Base-by-base conservation (phyloP, 1,139 yeast species). In the Saccharomycopsis crataegensis region DNA sequence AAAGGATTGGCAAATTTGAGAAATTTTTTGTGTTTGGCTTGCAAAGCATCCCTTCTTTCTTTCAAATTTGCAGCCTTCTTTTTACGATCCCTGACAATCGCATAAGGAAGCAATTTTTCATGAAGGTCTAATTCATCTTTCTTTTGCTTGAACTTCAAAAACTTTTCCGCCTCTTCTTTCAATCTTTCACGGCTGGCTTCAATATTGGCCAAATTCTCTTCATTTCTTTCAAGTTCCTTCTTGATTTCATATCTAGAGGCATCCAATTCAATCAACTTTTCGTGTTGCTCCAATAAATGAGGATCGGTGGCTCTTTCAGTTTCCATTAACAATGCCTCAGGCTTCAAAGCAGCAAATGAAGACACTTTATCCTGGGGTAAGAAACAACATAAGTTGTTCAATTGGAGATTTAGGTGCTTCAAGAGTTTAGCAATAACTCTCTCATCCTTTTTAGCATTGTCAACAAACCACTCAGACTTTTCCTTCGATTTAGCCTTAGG, bases 301-400 rank as follows among this genome's bases (percentile, higher is more conserved):
- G 82, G 80, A 54, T 81, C 73, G 43, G 90, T 78, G 0, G 97
- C 90, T 54, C 95, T 73, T 64, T 90, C 89, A 0, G 96, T 88
- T 62, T 88, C 96, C 38, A 75, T 64, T 9, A 94, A 72, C 9
- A 93, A 70, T 59, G 82, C 82, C 58, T 86, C 91, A 0, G 96
- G 87, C 14, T 87, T 78, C 58, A 89, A 70, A 6, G 84, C 80
- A 0, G 98, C 96, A 71, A 94, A 94, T 60, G 89, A 91, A 1
- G 96, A 93, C 8, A 93, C 99, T 59, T 95, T 76, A 62, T 93
- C 99, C 65, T 94, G 99, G 0, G 99, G 96, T 52, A 94, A 70
- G 64, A 94, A 94, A 65, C 93, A 98, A 64, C 99, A 93, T 55
- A 93, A 73, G 63, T 91, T 94, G 65, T 89, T 95, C 56, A 94